Evolutionary conservation across 139 green algal genomes (phyloP).

Genomic region (Picochlorum sp.): DNA sequence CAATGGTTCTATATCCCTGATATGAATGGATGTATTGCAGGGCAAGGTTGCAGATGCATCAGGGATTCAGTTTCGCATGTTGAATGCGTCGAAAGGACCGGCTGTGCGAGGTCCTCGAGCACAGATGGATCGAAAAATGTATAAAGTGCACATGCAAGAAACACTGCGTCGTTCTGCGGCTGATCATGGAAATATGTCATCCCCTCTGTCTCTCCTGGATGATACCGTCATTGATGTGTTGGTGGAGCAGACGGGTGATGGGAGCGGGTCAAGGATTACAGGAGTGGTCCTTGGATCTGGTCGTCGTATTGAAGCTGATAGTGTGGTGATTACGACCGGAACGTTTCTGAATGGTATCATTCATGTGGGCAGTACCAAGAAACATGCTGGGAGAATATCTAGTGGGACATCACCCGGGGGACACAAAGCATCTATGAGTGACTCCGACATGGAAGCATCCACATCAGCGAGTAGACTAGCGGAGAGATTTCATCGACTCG

Average conservation of each 20-base stretch:
- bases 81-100: slow-evolving; percentile 47
- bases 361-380: slow-evolving; percentile 39
- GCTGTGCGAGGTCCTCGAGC: slow-evolving; percentile 45
- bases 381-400: slow-evolving; percentile 32
- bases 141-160: slow-evolving; percentile 41
- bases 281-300: slow-evolving; percentile 30
- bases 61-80: slow-evolving; percentile 53
- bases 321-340: slow-evolving; percentile 46
- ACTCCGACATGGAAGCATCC: slow-evolving; percentile 24
- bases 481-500: slow-evolving; percentile 18
- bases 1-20: background rate
- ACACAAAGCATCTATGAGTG: slow-evolving; percentile 12
- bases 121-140: slow-evolving; percentile 53
- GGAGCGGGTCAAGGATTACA: background rate
- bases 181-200: no score
- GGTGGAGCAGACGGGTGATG: slow-evolving; percentile 8
- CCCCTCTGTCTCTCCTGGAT: slow-evolving; percentile 24
- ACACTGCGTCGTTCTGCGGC: no score
- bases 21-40: slow-evolving; percentile 13
- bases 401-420: slow-evolving; percentile 3
- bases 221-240: slow-evolving; percentile 40
- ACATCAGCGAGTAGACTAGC: slow-evolving; percentile 23
- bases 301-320: slow-evolving; percentile 19
- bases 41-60: slow-evolving; percentile 32
- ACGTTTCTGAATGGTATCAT: slow-evolving; percentile 46